Conservation (phyloP, 345 rosid genomes). For the Brassica juncea region DNA sequence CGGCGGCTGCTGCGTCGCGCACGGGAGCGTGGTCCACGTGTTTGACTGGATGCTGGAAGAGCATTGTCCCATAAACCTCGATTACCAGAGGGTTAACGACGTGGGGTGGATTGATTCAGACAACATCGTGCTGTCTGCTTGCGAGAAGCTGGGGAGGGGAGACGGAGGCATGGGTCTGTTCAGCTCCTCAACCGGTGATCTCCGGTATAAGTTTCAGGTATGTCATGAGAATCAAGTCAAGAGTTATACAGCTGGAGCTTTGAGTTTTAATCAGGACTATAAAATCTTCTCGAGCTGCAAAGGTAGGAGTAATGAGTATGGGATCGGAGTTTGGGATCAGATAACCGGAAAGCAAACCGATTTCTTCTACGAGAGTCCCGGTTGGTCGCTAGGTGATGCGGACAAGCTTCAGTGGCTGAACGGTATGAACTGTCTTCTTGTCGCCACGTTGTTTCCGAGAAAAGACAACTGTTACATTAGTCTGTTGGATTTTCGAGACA, state of each 20-base stretch:
- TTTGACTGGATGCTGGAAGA: constrained; percentile 92
- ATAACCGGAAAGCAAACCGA: constrained; percentile 78
- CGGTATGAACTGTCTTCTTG: constrained; percentile 73
- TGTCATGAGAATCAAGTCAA: constrained; percentile 67
- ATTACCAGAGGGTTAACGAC: constrained; percentile 90
- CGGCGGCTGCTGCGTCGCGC: constrained; percentile 95
- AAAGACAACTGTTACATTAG: constrained; percentile 95
- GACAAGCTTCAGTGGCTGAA: constrained; percentile 86
- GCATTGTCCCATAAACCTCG: constrained; percentile 71
- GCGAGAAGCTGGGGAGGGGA: constrained; percentile 75
- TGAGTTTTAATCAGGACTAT: constrained; percentile 62
- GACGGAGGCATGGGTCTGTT: constrained; percentile 98
- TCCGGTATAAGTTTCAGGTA: constrained; percentile 74
- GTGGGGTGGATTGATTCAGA: constrained; percentile 75
- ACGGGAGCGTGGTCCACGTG: constrained; percentile 87
- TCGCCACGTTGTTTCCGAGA: constrained; percentile 92
- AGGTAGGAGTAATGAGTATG: constrained; percentile 93
- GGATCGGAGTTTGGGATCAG: constrained; percentile 98
- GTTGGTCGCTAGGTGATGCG: constrained; percentile 96
- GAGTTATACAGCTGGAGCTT: constrained; percentile 88
- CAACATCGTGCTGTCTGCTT: constrained; percentile 65
- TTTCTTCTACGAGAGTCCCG: constrained; percentile 79
- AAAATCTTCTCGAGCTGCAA: constrained; percentile 80
- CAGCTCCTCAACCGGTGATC: constrained; percentile 66
- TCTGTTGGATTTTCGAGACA: constrained; percentile 78